Percentiles rank a stretch among this genome's conserved stretches.
These are phyloP conservation scores for Apiospora marii DNA, from an alignment of 2,329 filamentous ascomycete species.

Conservation along the genomic window DNA sequence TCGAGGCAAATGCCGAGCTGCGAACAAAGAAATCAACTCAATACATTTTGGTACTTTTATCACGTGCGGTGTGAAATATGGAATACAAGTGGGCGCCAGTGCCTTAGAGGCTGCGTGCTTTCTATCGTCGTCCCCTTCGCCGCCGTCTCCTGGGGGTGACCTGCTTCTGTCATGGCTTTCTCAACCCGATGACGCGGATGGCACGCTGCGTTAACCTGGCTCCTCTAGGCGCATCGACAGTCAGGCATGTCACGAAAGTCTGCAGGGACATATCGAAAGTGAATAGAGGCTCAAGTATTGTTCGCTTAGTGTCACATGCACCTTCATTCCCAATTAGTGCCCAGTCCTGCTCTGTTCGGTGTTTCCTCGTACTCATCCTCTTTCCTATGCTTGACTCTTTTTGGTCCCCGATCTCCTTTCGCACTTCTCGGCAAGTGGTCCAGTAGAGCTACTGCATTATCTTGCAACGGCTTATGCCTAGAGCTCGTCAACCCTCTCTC, in stretches of 20 bases:
- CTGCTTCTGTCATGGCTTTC: constrained; percentile 1
- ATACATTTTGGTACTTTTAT: too few relatives aligned
- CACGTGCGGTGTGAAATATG: constrained; percentile 12
- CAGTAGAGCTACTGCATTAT: background rate
- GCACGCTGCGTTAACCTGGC: background rate
- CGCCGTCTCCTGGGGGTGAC: background rate
- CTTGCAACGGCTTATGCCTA: background rate
- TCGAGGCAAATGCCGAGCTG: too few relatives aligned
- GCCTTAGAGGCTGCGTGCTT: constrained; percentile 4
- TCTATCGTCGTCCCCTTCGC: constrained; percentile 12
- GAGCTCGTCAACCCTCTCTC: background rate
- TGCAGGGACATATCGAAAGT: constrained; percentile 8
- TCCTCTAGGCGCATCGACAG: too few relatives aligned
- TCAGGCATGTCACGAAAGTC: background rate
- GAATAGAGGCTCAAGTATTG: constrained; percentile 2
- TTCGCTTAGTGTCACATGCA: background rate
- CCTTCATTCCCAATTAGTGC: background rate
- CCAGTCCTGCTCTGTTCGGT: background rate
- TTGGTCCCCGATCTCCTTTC: constrained; percentile 15
- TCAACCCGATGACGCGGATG: background rate
- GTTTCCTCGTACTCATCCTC: constrained; percentile 11
- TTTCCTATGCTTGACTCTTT: constrained; percentile 1
- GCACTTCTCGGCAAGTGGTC: background rate
- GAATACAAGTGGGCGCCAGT: constrained; percentile 7
- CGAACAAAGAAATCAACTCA: too few relatives aligned